phyloP scores from a whole-genome alignment of 1,284 basidiomycete species.

The Rhodofomes roseus region DNA sequence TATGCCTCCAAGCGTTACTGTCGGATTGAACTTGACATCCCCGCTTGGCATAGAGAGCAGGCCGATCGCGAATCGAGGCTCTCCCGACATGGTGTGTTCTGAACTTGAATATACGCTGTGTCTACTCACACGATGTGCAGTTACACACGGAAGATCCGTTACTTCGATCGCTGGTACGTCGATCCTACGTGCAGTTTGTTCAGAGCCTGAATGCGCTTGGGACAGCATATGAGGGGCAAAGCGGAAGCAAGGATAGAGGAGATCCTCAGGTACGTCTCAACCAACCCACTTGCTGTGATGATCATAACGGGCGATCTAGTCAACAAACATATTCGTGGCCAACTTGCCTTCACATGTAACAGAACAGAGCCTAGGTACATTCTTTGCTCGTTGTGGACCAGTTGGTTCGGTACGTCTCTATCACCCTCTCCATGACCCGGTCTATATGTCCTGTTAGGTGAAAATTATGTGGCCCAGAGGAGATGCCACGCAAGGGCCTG shows the following conservation, averaged over 20 bases:
- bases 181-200: neutral
- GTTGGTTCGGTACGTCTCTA: slow-evolving; percentile 57
- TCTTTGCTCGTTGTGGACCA: slow-evolving; percentile 47
- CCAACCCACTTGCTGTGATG: neutral
- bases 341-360: slow-evolving; percentile 84
- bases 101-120: neutral
- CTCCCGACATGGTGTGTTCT: slow-evolving; percentile 61
- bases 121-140: slow-evolving; percentile 19
- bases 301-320: slow-evolving; percentile 9
- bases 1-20: slow-evolving; percentile 26
- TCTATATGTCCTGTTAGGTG: slow-evolving; percentile 42
- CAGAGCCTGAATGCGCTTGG: neutral
- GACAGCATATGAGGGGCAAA: slow-evolving; percentile 79
- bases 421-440: neutral
- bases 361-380: slow-evolving; percentile 79
- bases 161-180: slow-evolving; percentile 79
- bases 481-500: slow-evolving; percentile 60
- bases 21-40: neutral
- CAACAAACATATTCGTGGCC: slow-evolving; percentile 92
- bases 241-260: slow-evolving; percentile 84
- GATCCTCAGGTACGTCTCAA: slow-evolving; percentile 63
- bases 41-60: slow-evolving; percentile 68
- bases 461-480: slow-evolving; percentile 96
- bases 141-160: slow-evolving; percentile 54
- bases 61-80: slow-evolving; percentile 83